Base-by-base conservation (phyloP, 2,329 filamentous ascomycete species). In the Paracorniculantispora psalliotae region DNA sequence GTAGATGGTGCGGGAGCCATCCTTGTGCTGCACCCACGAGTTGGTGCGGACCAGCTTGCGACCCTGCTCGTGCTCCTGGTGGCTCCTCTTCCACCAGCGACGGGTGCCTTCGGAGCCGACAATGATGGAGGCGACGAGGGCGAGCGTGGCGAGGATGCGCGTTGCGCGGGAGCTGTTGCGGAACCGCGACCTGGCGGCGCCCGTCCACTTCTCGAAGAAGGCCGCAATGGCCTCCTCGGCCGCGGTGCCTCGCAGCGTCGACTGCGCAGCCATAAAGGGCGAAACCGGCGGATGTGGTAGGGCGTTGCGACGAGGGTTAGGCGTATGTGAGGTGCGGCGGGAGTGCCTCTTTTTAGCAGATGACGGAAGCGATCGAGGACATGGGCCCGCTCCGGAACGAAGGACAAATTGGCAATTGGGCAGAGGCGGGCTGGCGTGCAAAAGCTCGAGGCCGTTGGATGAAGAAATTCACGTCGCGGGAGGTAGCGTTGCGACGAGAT, bases 1-100 rank as follows among this genome's bases (percentile, higher is more conserved):
- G 69, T 94, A 97, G 60, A 99, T 94, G 15, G 92, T 96, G 58
- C 94, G 83, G 51, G 91, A 93, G 52, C 94, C 94, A 79, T 97
- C 94, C 76, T 97, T 97, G 67, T 93, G 91, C 74, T 90, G 85
- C 63, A 97, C 80, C 68, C 92, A 96, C 33, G 93, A 97, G 74
- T 99, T 99, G 61, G 90, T 88, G 60, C 94, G 85, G 63, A 97
- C 78, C 56, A 99, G 81, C 64, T 90, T 89, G 63, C 85, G 81
- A 5, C 92, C 92, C 66, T 92, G 89, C 66, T 94, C 92, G 64
- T 85, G 87, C 74, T 97, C 93, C 63, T 86, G 86, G 51, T 84
- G 84, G 61, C 85, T 81, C 59, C 81, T 84, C 68, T 82, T 86
- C 83, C 90, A 93, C 83, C 88, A 90, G 62, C 84, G 84, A 61